Evolutionary conservation across 208 protist genomes (phyloP).

Genomic region (Herpetomonas samuelpessoai): DNA sequence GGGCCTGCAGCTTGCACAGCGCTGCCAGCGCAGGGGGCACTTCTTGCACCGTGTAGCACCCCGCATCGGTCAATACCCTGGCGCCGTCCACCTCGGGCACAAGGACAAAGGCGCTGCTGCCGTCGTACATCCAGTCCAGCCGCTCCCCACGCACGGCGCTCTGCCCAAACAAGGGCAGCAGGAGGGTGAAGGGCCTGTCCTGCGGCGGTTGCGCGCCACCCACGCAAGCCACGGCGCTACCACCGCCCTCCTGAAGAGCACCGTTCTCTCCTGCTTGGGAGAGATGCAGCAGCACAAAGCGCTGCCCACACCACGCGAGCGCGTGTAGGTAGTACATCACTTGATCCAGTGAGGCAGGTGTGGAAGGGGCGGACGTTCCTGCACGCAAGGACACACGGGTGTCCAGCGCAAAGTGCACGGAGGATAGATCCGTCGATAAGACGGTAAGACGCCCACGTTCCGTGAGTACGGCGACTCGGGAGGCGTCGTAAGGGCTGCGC

Average conservation of each 20-base stretch:
- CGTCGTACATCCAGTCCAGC: not conserved
- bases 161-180: not conserved
- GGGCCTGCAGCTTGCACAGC: slow-evolving; percentile 22
- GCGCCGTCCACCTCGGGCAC: slow-evolving; percentile 25
- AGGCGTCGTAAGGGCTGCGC: slow-evolving; percentile 11
- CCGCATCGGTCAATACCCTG: slow-evolving; percentile 20
- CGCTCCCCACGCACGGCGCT: not conserved
- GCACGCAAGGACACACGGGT: slow-evolving; percentile 4
- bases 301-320: slow-evolving; percentile 36
- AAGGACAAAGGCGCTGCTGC: not conserved
- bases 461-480: slow-evolving; percentile 18
- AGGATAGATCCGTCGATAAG: slow-evolving; percentile 11
- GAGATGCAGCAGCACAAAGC: slow-evolving; percentile 33
- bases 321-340: not conserved
- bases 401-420: slow-evolving; percentile 12
- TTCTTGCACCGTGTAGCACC: slow-evolving; percentile 24
- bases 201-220: slow-evolving; percentile 26
- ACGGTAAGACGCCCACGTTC: slow-evolving; percentile 9
- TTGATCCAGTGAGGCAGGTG: no score
- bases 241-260: slow-evolving; percentile 26
- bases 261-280: slow-evolving; percentile 8
- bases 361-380: no score
- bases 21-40: slow-evolving; percentile 17
- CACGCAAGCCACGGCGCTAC: slow-evolving; percentile 13
- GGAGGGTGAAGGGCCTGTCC: not conserved